A percentile compares a stretch with the other conserved stretches of the same genome.
phyloP scores from a whole-genome alignment of 164 flowering plant genomes.

The Vitis riparia region DNA sequence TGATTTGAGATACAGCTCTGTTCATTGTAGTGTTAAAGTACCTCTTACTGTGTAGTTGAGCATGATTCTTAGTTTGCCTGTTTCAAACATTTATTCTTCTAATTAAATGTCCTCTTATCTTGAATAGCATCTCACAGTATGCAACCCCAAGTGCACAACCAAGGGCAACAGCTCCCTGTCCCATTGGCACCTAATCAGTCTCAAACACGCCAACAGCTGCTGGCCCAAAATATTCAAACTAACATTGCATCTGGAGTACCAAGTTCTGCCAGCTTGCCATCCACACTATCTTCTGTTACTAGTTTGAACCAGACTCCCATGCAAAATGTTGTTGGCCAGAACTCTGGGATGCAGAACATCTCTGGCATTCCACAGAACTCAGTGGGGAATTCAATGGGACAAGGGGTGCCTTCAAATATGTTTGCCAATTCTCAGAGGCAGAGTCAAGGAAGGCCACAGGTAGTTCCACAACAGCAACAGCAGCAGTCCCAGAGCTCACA shows the following conservation, averaged over 20 bases:
- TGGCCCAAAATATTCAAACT: constrained; percentile 52
- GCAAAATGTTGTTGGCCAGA: constrained; percentile 48
- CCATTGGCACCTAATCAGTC: constrained; percentile 55
- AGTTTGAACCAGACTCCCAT: constrained; percentile 50
- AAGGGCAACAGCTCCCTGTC: constrained; percentile 47
- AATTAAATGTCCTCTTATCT: background rate
- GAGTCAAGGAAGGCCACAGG: constrained; percentile 70
- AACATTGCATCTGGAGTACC: constrained; percentile 47
- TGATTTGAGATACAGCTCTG: no score
- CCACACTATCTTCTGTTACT: constrained; percentile 45
- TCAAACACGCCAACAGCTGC: constrained; percentile 57
- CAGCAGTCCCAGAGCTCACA: constrained; percentile 54
- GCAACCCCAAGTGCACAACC: constrained; percentile 61
- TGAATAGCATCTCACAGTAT: constrained; percentile 41
- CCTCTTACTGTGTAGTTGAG: background rate
- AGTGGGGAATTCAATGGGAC: constrained; percentile 57
- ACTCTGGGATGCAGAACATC: constrained; percentile 56
- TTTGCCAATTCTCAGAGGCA: constrained; percentile 68
- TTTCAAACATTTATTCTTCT: background rate
- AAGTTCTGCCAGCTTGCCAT: constrained; percentile 47
- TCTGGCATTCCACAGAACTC: constrained; percentile 54
- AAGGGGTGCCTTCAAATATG: constrained; percentile 52
- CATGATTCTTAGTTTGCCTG: background rate
- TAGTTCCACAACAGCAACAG: constrained; percentile 45
- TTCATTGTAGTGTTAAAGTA: no score